Percentiles rank a stretch among this genome's conserved stretches.
These are phyloP conservation scores for Mycena kentingensis DNA, from an alignment of 768 basidiomycete genomes.

Conservation along the genomic window DNA sequence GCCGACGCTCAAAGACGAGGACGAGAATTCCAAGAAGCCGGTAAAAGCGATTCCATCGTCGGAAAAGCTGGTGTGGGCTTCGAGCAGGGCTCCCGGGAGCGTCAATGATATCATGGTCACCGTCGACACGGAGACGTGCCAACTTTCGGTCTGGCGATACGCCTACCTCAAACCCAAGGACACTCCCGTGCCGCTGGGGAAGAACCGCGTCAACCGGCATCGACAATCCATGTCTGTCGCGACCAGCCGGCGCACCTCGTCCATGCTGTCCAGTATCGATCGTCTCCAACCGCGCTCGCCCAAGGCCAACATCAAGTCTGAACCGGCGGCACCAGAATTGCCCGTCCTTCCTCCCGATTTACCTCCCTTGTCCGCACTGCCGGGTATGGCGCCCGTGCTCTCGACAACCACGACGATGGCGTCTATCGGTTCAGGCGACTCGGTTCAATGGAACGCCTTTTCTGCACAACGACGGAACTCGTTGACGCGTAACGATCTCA, in stretches of 20 bases:
- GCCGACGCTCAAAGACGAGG: slow-evolving; percentile 53
- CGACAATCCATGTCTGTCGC: slow-evolving; percentile 41
- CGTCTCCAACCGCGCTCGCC: slow-evolving; percentile 43
- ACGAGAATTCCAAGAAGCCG: slow-evolving; percentile 51
- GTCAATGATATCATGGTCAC: slow-evolving; percentile 59
- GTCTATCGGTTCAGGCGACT: slow-evolving; percentile 41
- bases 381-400: slow-evolving; percentile 56
- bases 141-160: slow-evolving; percentile 73
- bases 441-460: slow-evolving; percentile 32
- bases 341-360: slow-evolving; percentile 46
- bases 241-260: slow-evolving; percentile 42
- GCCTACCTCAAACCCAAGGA: slow-evolving; percentile 64
- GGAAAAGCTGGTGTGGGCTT: slow-evolving; percentile 68
- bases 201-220: slow-evolving; percentile 36
- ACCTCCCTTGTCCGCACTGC: slow-evolving; percentile 48
- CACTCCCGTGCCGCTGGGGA: slow-evolving; percentile 43
- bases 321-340: slow-evolving; percentile 38
- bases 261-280: slow-evolving; percentile 38
- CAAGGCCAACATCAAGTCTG: slow-evolving; percentile 34
- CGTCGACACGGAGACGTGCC: slow-evolving; percentile 52
- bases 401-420: slow-evolving; percentile 56
- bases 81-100: slow-evolving; percentile 42
- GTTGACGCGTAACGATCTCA: slow-evolving; percentile 54
- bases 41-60: slow-evolving; percentile 59
- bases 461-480: slow-evolving; percentile 46